Evolutionary conservation across 2,329 filamentous ascomycete genomes (phyloP).

Genomic region (Tolypocladium endophyticum): DNA sequence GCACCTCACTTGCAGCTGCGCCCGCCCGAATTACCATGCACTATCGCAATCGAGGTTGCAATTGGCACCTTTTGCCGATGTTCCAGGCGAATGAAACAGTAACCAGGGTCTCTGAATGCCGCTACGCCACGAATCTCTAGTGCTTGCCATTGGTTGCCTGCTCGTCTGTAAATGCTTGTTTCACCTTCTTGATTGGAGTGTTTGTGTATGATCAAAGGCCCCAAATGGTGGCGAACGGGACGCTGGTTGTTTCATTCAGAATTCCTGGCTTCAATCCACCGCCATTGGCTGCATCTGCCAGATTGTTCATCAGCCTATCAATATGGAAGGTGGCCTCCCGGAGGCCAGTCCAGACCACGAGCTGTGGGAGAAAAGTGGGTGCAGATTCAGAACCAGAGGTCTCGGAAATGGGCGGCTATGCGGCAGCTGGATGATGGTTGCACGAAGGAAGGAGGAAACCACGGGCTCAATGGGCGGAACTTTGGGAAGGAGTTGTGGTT

Average conservation of each 20-base stretch:
- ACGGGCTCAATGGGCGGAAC: too few species aligned
- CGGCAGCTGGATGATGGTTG: too few species aligned
- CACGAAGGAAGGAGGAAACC: too few species aligned
- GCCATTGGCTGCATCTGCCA: neutral
- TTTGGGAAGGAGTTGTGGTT: too few species aligned
- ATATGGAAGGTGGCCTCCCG: too few species aligned
- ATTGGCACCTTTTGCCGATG: neutral
- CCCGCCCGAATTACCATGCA: neutral
- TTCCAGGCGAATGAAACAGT: neutral
- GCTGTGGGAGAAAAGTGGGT: neutral
- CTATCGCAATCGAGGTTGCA: neutral
- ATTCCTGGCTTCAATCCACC: neutral
- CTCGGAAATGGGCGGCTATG: too few species aligned
- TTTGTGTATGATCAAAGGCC: neutral
- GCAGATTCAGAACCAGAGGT: too few species aligned
- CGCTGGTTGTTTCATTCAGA: neutral
- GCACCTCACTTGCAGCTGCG: neutral
- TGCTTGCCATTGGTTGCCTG: neutral
- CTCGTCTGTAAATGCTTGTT: neutral
- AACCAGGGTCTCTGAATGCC: neutral
- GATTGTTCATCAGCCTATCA: neutral
- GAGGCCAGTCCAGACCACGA: neutral
- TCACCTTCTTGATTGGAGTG: neutral
- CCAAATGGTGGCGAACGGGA: neutral
- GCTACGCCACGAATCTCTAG: neutral